Conservation (phyloP, 148 eudicot genomes). For the Vaccinium macrocarpon region DNA sequence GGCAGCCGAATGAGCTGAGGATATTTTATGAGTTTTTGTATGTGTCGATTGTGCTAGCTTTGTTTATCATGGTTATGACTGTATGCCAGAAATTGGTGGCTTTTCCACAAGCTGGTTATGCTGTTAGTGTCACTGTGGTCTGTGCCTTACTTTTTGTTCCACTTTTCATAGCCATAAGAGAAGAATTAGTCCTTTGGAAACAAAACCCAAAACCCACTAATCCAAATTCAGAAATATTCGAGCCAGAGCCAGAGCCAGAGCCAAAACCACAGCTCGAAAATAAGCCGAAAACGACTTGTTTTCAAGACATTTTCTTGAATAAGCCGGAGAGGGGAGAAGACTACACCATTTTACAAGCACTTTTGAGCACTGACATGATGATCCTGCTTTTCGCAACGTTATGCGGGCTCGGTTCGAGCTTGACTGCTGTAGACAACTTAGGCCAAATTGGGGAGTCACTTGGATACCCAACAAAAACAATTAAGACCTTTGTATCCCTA, state of each 20-base stretch:
- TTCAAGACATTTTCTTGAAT: constrained; percentile 6
- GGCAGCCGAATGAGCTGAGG: constrained; percentile 7
- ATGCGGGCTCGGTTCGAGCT: constrained; percentile 22
- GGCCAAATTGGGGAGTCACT: constrained; percentile 22
- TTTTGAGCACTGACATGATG: constrained; percentile 21
- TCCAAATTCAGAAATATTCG: neutral
- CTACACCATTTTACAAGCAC: constrained; percentile 22
- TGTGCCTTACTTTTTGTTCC: constrained; percentile 18
- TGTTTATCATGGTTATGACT: constrained; percentile 18
- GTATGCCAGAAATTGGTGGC: constrained; percentile 13
- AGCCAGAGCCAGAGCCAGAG: neutral
- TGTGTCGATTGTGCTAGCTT: constrained; percentile 14
- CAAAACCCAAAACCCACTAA: neutral
- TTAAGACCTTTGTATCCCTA: constrained; percentile 16
- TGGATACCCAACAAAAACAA: constrained; percentile 18
- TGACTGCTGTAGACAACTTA: constrained; percentile 17
- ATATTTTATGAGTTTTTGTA: constrained; percentile 15
- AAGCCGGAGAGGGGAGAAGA: constrained; percentile 21
- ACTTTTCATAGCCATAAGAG: constrained; percentile 9
- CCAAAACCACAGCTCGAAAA: neutral
- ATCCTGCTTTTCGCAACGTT: constrained; percentile 13
- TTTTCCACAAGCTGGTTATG: constrained; percentile 17
- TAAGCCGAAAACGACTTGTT: constrained; percentile 10
- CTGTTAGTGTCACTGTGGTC: constrained; percentile 16
- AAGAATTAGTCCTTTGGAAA: constrained; percentile 13